These are phyloP conservation scores for Heritiera fomes DNA, from an alignment of 345 rosid genomes.

Conservation along the genomic window DNA sequence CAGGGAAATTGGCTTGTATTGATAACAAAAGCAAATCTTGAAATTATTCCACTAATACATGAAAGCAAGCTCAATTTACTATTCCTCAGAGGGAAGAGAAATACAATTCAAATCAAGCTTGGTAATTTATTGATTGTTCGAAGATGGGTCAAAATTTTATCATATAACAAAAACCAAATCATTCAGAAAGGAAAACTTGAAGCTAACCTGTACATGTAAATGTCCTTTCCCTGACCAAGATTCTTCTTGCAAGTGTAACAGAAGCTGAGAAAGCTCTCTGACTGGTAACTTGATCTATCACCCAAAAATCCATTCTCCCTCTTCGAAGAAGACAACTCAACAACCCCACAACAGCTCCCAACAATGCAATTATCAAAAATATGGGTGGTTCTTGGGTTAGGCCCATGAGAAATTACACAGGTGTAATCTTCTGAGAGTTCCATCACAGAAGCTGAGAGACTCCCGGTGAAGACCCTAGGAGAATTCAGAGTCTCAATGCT, in stretches of 20 bases:
- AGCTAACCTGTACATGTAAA: constrained; percentile 87
- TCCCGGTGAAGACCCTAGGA: constrained; percentile 42
- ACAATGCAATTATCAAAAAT: constrained; percentile 81
- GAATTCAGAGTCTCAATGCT: constrained; percentile 39
- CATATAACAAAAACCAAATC: background rate
- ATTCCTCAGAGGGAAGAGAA: background rate
- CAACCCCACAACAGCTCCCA: constrained; percentile 61
- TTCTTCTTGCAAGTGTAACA: constrained; percentile 77
- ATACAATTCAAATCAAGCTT: background rate
- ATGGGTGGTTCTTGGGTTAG: constrained; percentile 84
- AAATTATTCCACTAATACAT: background rate
- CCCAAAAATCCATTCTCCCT: constrained; percentile 29
- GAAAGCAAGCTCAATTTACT: background rate
- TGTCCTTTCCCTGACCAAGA: constrained; percentile 80
- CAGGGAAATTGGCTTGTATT: background rate
- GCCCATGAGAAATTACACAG: constrained; percentile 83
- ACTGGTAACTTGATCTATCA: constrained; percentile 32
- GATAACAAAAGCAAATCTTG: constrained; percentile 17
- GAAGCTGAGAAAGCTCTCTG: constrained; percentile 71
- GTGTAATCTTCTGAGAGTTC: constrained; percentile 93
- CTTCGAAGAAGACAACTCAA: constrained; percentile 39
- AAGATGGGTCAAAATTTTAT: background rate
- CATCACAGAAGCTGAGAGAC: constrained; percentile 62
- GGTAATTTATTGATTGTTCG: background rate
- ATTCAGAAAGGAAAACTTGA: constrained; percentile 16